phyloP scores from a whole-genome alignment of 2,329 filamentous ascomycete genomes.

The Ceratocystis cubensis region DNA sequence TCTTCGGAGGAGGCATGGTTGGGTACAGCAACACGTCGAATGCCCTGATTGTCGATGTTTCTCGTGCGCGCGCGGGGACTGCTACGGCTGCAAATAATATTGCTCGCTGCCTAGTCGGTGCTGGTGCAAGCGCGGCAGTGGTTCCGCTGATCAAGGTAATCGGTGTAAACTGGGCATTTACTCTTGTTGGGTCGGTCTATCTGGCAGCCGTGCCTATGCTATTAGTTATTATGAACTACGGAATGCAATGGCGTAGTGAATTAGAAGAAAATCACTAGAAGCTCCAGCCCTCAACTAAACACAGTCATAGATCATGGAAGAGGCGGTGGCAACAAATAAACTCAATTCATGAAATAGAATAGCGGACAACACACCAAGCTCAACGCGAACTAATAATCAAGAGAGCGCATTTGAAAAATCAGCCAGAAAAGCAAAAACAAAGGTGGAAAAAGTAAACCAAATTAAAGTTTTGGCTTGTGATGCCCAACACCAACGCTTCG shows the following conservation, averaged over 20 bases:
- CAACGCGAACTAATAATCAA: background rate
- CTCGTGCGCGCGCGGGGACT: conserved; percentile 39
- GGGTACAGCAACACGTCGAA: conserved; percentile 43
- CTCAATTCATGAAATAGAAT: background rate
- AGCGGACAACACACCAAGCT: background rate
- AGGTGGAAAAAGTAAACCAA: conserved; percentile 3
- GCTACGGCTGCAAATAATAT: conserved; percentile 47
- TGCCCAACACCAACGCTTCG: conserved; percentile 15
- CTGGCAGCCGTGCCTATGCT: conserved; percentile 32
- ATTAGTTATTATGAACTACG: conserved; percentile 30
- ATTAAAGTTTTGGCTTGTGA: conserved; percentile 3
- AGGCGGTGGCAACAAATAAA: background rate
- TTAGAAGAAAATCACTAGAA: background rate
- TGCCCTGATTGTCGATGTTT: conserved; percentile 44
- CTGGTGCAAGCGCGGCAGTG: conserved; percentile 40
- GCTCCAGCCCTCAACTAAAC: too few species aligned
- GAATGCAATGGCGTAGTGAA: conserved; percentile 9
- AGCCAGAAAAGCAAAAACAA: background rate
- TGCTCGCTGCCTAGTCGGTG: conserved; percentile 42
- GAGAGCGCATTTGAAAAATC: background rate
- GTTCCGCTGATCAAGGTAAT: conserved; percentile 40
- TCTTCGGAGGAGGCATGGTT: conserved; percentile 38
- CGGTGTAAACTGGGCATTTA: conserved; percentile 41
- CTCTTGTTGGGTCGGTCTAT: conserved; percentile 35
- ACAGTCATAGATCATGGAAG: too few species aligned